Evolutionary conservation across 1,284 basidiomycete species (phyloP).

Genomic region (Vanrija humicola): DNA sequence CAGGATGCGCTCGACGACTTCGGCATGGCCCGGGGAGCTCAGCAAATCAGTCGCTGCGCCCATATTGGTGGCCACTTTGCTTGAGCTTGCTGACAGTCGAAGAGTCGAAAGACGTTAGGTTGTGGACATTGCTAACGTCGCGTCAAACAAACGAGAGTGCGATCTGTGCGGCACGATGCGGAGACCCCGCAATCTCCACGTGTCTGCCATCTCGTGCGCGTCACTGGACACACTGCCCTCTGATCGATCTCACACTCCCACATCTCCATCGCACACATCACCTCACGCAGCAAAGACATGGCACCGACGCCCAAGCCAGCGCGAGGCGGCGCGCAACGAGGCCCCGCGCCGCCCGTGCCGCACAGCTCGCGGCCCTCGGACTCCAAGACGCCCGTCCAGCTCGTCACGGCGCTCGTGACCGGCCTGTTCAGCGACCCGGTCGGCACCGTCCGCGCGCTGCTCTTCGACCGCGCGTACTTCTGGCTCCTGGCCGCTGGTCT

Average conservation of each 20-base stretch:
- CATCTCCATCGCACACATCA: not conserved
- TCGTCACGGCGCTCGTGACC: not conserved
- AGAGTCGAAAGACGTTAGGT: too few relatives aligned
- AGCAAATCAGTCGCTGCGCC: not conserved
- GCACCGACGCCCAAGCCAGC: not conserved
- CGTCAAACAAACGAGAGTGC: too few relatives aligned
- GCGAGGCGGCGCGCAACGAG: not conserved
- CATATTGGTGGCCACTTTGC: too few relatives aligned
- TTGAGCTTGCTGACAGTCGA: too few relatives aligned
- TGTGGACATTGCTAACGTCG: too few relatives aligned
- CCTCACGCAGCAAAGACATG: not conserved
- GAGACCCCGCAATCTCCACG: too few relatives aligned
- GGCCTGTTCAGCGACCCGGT: constrained; percentile 1
- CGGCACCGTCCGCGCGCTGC: constrained; percentile 35
- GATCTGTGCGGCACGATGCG: too few relatives aligned
- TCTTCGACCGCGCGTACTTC: constrained; percentile 63
- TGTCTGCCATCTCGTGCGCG: too few relatives aligned
- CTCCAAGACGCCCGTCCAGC: not conserved
- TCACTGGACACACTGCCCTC: too few relatives aligned
- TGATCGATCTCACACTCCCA: not conserved
- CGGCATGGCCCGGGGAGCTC: not conserved
- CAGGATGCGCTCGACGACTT: not conserved
- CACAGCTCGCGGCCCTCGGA: not conserved
- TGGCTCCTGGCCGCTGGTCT: constrained; percentile 58
- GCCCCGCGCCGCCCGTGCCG: not conserved